phyloP scores from a whole-genome alignment of 78 protist species.

The Dictyostelium firmibasis region DNA sequence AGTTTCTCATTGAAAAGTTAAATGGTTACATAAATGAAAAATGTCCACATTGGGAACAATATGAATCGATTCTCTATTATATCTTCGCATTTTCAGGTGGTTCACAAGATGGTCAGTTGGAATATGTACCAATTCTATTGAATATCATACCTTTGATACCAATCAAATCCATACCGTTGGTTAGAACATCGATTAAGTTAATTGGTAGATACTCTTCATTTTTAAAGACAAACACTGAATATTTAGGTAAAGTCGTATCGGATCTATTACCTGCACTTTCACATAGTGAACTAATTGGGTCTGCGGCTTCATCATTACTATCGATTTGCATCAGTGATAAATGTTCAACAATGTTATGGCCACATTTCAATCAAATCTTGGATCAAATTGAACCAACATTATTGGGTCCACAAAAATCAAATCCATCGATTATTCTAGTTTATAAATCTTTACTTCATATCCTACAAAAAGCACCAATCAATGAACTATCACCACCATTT shows the following conservation, averaged over 20 bases:
- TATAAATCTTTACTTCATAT: conserved; percentile 24
- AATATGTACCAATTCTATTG: conserved; percentile 28
- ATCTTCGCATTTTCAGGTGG: conserved; percentile 8
- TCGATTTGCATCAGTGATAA: conserved; percentile 13
- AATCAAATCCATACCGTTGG: conserved; percentile 3
- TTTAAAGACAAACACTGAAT: conserved; percentile 2
- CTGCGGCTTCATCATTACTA: not conserved
- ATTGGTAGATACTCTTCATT: conserved; percentile 41
- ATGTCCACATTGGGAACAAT: not conserved
- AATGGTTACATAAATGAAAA: not conserved
- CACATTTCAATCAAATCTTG: conserved; percentile 1
- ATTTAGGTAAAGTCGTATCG: conserved; percentile 12
- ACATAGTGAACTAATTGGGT: not conserved
- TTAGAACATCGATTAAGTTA: conserved; percentile 16
- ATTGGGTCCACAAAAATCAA: not conserved
- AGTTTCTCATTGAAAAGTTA: conserved; percentile 14
- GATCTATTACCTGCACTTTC: conserved; percentile 48
- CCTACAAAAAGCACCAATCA: not conserved
- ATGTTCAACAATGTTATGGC: not conserved
- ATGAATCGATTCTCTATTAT: conserved; percentile 41
- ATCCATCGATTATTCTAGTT: not conserved
- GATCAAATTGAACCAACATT: conserved; percentile 11
- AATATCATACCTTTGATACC: conserved; percentile 34
- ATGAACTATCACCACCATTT: conserved; percentile 16
- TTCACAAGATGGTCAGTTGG: not conserved